Percentiles rank a stretch among this genome's conserved stretches.
Conservation (phyloP, 2,329 filamentous ascomycete species). For the Hypoxylon sp. region DNA sequence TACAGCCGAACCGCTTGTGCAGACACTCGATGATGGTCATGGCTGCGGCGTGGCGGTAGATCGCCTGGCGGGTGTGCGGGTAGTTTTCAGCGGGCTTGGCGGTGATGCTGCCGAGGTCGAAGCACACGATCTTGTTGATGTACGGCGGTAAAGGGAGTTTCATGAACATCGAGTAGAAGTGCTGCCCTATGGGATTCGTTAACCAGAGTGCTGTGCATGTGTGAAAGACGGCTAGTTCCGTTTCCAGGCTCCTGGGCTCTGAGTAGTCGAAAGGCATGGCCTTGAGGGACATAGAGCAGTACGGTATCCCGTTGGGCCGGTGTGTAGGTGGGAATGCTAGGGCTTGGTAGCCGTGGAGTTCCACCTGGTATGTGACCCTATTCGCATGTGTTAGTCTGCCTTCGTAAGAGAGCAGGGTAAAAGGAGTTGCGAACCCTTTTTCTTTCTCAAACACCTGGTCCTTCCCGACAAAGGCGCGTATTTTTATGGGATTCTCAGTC, state of each 20-base stretch:
- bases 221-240: conserved; percentile 3
- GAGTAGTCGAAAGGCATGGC: conserved; percentile 9
- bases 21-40: conserved; percentile 12
- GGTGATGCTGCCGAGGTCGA: conserved; percentile 37
- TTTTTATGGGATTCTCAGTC: neutral
- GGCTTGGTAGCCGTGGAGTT: conserved; percentile 35
- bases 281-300: conserved; percentile 29
- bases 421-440: conserved; percentile 9
- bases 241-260: neutral
- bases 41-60: conserved; percentile 27
- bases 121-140: conserved; percentile 38
- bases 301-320: conserved; percentile 21
- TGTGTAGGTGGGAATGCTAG: conserved; percentile 21
- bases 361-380: conserved; percentile 19
- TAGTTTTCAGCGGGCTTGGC: neutral
- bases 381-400: conserved; percentile 10
- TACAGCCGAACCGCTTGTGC: conserved; percentile 21
- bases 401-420: neutral
- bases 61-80: neutral
- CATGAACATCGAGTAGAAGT: conserved; percentile 34
- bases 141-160: conserved; percentile 26
- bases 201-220: conserved; percentile 19
- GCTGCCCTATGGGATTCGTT: conserved; percentile 8
- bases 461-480: conserved; percentile 21
- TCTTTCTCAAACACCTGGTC: conserved; percentile 16